Conservation (phyloP, 1,284 basidiomycete genomes). For the Leccinum fallax region DNA sequence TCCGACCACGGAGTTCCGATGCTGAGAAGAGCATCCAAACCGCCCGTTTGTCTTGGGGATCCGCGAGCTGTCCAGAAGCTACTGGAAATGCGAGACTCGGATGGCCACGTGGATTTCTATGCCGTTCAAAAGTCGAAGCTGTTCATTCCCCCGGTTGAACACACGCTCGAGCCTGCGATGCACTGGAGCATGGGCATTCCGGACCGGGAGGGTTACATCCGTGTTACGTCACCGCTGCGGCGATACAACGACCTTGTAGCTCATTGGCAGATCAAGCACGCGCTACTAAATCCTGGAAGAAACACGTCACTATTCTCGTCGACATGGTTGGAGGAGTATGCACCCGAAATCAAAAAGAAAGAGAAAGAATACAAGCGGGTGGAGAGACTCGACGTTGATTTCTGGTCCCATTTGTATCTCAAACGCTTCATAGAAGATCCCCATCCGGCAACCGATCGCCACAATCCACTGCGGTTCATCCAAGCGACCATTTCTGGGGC, state of each 20-base stretch:
- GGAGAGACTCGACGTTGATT: conserved; percentile 41
- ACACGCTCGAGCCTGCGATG: conserved; percentile 53
- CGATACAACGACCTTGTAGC: conserved; percentile 82
- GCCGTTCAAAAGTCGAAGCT: conserved; percentile 38
- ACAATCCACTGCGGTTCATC: conserved; percentile 28
- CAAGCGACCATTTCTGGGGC: conserved; percentile 27
- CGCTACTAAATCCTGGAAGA: conserved; percentile 51
- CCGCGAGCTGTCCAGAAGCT: conserved; percentile 39
- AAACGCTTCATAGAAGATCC: conserved; percentile 38
- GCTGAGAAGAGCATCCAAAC: conserved; percentile 58
- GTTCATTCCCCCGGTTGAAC: conserved; percentile 42
- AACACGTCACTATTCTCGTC: conserved; percentile 42
- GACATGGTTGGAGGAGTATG: conserved; percentile 45
- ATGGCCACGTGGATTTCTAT: conserved; percentile 46
- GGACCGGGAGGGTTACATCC: conserved; percentile 73
- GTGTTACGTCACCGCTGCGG: conserved; percentile 89
- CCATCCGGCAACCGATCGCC: conserved; percentile 14
- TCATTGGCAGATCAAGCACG: conserved; percentile 95
- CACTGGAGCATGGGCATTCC: conserved; percentile 78
- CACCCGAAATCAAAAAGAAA: conserved; percentile 32
- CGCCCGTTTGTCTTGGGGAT: conserved; percentile 41
- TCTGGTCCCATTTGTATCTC: conserved; percentile 45
- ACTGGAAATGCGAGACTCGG: conserved; percentile 42
- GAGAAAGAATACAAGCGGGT: conserved; percentile 33
- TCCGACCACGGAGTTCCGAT: conserved; percentile 63